Evolutionary conservation across 2,329 filamentous ascomycete species (phyloP), one percentile per base, ranked within the genome.

Genomic region (Rachicladosporium sp.): DNA sequence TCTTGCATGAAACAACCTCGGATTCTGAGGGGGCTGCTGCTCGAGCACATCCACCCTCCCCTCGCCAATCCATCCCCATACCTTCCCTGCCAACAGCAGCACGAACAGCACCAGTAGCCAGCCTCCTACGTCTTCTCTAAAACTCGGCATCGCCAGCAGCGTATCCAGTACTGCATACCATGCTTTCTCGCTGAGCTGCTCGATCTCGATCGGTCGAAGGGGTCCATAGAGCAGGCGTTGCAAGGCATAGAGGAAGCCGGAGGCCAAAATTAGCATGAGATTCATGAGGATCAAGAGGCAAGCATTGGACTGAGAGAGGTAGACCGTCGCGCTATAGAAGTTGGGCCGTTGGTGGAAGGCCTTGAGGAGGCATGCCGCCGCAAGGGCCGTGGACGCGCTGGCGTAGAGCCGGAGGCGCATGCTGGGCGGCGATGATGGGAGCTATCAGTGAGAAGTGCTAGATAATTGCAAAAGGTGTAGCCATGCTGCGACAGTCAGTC

Each of bases 91-190:
- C 35, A 98, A 75, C 31, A 98, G 72, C 19, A 81, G 79, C 10
- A 93, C 84, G 61, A 98, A 96, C 88, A 98, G 96, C 54, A 91
- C 78, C 43, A 98, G 69, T 56, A 96, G 94, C 79, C 87, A 93
- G 32, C 82, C 83, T 33, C 91, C 89, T 11, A 98, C 78, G 59
- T 96, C 88, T 47, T 95, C 91, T 33, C 91, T 74, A 62, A 98
- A 96, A 48, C 94, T 94, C 23, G 91, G 95, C 89, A 98, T 96
- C 23, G 91, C 91, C 47, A 98, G 70, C 56, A 88, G 85, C 47
- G 91, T 98, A 66, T 98, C 91, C 35, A 89, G 94, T 31, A 96
- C 84, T 31, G 91, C 89, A 57, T 95, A 95, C 93, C 93, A 98
- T 36, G 84, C 88, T 62, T 89, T 89, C 62, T 98, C 91, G 58